Evolutionary conservation across 1,284 basidiomycete genomes (phyloP).

Genomic region (Cryptococcus depauperatus): DNA sequence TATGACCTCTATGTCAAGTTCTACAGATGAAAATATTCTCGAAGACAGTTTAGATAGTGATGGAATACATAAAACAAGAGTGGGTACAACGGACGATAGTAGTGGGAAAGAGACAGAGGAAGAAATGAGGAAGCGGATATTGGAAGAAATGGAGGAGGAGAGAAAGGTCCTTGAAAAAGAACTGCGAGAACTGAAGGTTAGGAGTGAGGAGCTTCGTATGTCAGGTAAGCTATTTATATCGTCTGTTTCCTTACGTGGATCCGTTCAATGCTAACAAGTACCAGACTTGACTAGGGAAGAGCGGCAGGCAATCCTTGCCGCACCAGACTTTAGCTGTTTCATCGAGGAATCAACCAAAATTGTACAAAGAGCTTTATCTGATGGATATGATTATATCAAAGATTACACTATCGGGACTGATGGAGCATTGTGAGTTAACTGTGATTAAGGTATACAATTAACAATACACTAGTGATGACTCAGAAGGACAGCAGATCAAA

Average conservation of each 20-base stretch:
- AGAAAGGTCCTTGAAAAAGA: constrained; percentile 65
- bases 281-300: constrained; percentile 78
- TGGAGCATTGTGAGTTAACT: constrained; percentile 55
- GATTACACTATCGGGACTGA: constrained; percentile 85
- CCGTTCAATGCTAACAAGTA: no score
- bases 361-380: constrained; percentile 89
- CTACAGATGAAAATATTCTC: constrained; percentile 21
- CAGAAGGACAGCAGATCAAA: constrained; percentile 78
- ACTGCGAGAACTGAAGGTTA: constrained; percentile 71
- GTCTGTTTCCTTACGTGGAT: no score
- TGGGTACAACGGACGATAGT: constrained; percentile 12
- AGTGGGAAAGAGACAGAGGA: constrained; percentile 55
- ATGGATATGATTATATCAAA: constrained; percentile 90
- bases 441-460: not conserved
- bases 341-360: constrained; percentile 93
- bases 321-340: constrained; percentile 85
- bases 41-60: constrained; percentile 45
- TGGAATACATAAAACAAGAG: constrained; percentile 10
- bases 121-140: constrained; percentile 62
- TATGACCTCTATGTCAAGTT: constrained; percentile 22
- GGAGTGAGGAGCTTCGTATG: constrained; percentile 55
- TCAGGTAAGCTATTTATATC: constrained; percentile 27
- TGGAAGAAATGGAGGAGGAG: constrained; percentile 50
- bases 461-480: constrained; percentile 60
- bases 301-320: constrained; percentile 65